Conservation (phyloP, 805 yeast species). For the Debaryomyces hansenii region DNA sequence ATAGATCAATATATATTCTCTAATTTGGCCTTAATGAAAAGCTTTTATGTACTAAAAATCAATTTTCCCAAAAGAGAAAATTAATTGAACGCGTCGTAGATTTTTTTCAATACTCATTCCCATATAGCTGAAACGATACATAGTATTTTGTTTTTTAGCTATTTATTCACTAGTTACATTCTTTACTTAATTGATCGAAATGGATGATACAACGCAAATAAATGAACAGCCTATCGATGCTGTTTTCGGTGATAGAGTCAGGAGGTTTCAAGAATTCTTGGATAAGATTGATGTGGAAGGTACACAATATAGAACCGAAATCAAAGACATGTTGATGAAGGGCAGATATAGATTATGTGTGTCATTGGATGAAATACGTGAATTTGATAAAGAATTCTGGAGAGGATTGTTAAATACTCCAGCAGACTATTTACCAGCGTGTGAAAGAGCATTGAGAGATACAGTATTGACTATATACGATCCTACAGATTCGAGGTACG, state of each 20-base stretch:
- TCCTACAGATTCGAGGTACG: slow-evolving; percentile 51
- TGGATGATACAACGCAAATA: slow-evolving; percentile 11
- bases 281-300: slow-evolving; percentile 51
- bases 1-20: too few species aligned
- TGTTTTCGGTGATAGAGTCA: slow-evolving; percentile 75
- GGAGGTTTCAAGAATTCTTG: slow-evolving; percentile 85
- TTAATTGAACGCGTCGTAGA: slow-evolving; percentile 26
- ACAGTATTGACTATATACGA: slow-evolving; percentile 73
- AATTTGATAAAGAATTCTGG: slow-evolving; percentile 79
- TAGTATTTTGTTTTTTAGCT: not conserved
- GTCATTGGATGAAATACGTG: slow-evolving; percentile 84
- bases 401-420: slow-evolving; percentile 72
- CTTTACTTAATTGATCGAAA: slow-evolving; percentile 1
- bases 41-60: too few species aligned
- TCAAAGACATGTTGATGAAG: slow-evolving; percentile 69
- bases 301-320: slow-evolving; percentile 66
- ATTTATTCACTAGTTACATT: slow-evolving; percentile 1
- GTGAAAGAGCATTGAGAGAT: slow-evolving; percentile 82
- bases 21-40: too few species aligned
- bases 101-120: not conserved
- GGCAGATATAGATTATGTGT: slow-evolving; percentile 68
- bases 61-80: slow-evolving; percentile 22
- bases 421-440: slow-evolving; percentile 83
- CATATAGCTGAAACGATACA: not conserved
- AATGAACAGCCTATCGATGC: slow-evolving; percentile 42